A percentile compares a stretch with the other conserved stretches of the same genome.
phyloP scores from a whole-genome alignment of 2,329 filamentous ascomycete species.

The Magnaporthales sp. region DNA sequence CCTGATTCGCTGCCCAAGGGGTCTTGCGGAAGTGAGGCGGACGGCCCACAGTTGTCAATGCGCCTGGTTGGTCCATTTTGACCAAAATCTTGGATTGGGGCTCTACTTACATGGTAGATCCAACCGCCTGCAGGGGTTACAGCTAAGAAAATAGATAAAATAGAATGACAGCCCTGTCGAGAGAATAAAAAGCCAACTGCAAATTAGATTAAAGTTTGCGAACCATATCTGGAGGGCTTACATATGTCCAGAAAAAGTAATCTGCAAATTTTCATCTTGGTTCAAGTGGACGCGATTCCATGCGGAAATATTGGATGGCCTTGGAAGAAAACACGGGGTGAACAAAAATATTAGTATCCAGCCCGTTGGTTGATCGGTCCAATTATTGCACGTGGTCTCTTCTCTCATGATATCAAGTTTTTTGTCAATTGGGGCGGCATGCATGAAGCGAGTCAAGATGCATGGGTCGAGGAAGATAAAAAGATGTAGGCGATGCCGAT shows the following conservation, averaged over 20 bases:
- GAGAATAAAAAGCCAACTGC: too few relatives aligned
- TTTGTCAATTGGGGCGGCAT: background rate
- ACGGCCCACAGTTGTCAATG: background rate
- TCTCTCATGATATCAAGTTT: background rate
- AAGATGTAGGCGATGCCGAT: background rate
- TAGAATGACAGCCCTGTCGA: too few relatives aligned
- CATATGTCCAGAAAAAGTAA: background rate
- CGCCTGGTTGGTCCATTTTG: background rate
- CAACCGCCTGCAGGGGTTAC: background rate
- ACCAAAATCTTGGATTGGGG: background rate
- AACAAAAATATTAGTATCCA: background rate
- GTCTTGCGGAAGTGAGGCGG: background rate
- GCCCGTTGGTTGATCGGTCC: background rate
- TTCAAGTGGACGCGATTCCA: background rate
- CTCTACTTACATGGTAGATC: background rate
- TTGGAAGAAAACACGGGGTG: background rate
- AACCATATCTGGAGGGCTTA: too few relatives aligned
- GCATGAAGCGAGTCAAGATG: slow-evolving; percentile 1
- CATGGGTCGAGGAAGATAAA: background rate
- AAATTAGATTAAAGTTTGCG: too few relatives aligned
- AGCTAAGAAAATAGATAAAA: background rate
- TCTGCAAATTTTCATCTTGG: background rate
- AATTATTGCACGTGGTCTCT: background rate
- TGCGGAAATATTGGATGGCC: background rate
- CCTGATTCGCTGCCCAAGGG: background rate